These are phyloP conservation scores for Scytalidium sp. DNA, from an alignment of 2,329 filamentous ascomycete species.

Conservation along the genomic window DNA sequence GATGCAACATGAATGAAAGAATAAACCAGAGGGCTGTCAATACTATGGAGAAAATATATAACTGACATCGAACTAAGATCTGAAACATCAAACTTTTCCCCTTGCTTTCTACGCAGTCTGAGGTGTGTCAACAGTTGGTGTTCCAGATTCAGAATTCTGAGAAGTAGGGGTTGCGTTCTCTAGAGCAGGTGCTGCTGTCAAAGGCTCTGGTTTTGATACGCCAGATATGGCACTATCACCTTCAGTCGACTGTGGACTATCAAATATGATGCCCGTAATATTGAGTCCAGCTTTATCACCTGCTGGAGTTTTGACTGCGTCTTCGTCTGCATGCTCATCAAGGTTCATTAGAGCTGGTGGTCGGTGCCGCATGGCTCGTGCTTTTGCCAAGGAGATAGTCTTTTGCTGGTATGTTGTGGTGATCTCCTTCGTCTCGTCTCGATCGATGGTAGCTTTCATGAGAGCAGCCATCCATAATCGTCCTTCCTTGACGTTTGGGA, in stretches of 20 bases:
- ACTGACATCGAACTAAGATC: neutral
- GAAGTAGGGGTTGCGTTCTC: neutral
- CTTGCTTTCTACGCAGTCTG: neutral
- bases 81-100: neutral
- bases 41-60: neutral
- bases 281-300: slow-evolving; percentile 28
- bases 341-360: slow-evolving; percentile 84
- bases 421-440: slow-evolving; percentile 75
- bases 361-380: slow-evolving; percentile 80
- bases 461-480: slow-evolving; percentile 97
- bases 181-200: neutral
- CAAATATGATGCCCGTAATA: slow-evolving; percentile 29
- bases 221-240: slow-evolving; percentile 30
- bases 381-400: slow-evolving; percentile 90
- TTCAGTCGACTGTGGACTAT: slow-evolving; percentile 18
- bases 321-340: slow-evolving; percentile 40
- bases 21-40: neutral
- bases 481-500: slow-evolving; percentile 84
- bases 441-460: slow-evolving; percentile 98
- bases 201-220: slow-evolving; percentile 18
- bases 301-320: slow-evolving; percentile 23
- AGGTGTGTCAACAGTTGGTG: neutral
- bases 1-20: neutral
- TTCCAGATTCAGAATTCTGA: neutral
- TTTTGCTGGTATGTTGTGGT: slow-evolving; percentile 95